Percentiles rank a stretch among this genome's conserved stretches.
phyloP scores from a whole-genome alignment of 495 filamentous ascomycete genomes.

The Jackrogersella minutella region DNA sequence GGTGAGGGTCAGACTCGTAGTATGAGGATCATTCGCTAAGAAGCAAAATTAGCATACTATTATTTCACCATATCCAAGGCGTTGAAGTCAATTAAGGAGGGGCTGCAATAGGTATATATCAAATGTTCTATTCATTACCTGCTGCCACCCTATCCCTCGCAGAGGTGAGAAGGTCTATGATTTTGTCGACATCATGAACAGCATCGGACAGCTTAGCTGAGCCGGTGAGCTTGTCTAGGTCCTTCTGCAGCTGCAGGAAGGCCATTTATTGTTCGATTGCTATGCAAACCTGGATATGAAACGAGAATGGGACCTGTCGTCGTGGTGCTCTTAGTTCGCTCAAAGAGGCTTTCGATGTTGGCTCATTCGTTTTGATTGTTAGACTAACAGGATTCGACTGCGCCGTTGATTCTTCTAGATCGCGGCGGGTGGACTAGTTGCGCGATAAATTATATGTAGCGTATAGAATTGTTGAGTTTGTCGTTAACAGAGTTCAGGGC shows the following conservation, averaged over 20 bases:
- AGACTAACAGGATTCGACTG: neutral
- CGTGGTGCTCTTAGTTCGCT: neutral
- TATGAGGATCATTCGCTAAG: slow-evolving; percentile 68
- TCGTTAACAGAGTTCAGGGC: neutral
- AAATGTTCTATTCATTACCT: slow-evolving; percentile 60
- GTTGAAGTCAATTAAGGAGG: neutral
- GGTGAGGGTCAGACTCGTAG: slow-evolving; percentile 73
- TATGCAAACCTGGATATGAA: neutral
- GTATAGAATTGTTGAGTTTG: neutral
- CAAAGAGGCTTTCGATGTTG: neutral
- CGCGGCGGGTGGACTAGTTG: no score
- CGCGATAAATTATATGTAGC: neutral
- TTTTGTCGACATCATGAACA: slow-evolving; percentile 78
- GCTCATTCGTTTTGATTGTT: neutral
- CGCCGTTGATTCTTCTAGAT: neutral
- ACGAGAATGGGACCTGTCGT: neutral
- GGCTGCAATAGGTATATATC: no score
- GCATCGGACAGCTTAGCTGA: slow-evolving; percentile 74
- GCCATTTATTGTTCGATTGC: slow-evolving; percentile 28
- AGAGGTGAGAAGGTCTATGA: slow-evolving; percentile 76
- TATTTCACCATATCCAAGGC: neutral
- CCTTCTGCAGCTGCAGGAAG: slow-evolving; percentile 65
- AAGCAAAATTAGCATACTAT: neutral
- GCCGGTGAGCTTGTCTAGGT: slow-evolving; percentile 73
- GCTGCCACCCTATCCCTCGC: slow-evolving; percentile 74